Conservation (phyloP, 106 monocot species). For the Allium fistulosum region DNA sequence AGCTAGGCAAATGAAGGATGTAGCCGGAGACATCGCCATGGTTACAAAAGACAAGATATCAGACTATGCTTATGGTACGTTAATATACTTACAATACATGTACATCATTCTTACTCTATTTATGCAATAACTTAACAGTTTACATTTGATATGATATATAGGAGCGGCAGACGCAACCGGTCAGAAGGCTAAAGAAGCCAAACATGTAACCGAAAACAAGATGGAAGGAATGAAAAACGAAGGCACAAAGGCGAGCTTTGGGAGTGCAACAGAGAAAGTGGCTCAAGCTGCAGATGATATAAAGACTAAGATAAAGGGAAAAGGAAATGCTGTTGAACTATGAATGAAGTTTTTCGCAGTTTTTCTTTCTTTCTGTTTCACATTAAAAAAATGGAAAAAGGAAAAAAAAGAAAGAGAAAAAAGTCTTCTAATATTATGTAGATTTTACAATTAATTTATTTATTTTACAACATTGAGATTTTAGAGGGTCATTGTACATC, state of each 20-base stretch:
- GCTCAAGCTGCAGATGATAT: neutral
- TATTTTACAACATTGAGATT: no score
- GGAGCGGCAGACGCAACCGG: neutral
- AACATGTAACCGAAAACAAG: neutral
- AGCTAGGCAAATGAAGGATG: conserved; percentile 4
- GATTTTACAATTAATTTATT: no score
- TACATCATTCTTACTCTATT: neutral
- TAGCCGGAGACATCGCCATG: neutral
- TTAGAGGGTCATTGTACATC: no score
- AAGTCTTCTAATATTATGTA: no score
- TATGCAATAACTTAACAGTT: no score
- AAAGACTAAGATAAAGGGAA: neutral
- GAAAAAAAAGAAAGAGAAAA: no score
- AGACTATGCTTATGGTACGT: neutral
- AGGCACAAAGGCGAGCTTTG: neutral
- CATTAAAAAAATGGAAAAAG: no score
- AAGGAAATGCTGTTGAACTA: neutral
- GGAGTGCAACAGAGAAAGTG: neutral
- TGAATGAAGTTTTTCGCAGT: no score
- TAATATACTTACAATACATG: neutral
- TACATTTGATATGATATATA: no score
- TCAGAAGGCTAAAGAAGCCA: neutral
- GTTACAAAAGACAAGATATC: neutral
- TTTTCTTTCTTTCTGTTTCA: no score
- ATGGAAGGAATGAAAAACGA: neutral